A percentile compares a stretch with the other conserved stretches of the same genome.
Evolutionary conservation across 2,329 filamentous ascomycete genomes (phyloP).

Genomic region (Aspergillus sp.): DNA sequence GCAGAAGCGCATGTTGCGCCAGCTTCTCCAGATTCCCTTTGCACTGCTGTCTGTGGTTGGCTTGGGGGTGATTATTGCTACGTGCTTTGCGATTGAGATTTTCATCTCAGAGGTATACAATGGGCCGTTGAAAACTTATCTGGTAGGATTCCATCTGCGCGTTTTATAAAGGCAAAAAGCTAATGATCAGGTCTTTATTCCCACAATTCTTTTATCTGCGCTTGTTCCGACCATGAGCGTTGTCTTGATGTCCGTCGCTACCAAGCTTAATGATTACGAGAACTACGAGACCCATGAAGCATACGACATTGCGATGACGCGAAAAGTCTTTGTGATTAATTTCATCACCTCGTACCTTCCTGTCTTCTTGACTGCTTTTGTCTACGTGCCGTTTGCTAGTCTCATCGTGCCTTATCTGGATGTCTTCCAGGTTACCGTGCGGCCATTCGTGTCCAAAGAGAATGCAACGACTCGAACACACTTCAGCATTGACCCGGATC

Average conservation of each 20-base stretch:
- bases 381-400: slow-evolving; percentile 88
- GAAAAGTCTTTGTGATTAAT: slow-evolving; percentile 95
- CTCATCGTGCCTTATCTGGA: slow-evolving; percentile 82
- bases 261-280: slow-evolving; percentile 70
- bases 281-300: slow-evolving; percentile 87
- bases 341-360: slow-evolving; percentile 95
- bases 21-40: slow-evolving; percentile 83
- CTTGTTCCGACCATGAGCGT: slow-evolving; percentile 72
- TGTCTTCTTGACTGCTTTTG: slow-evolving; percentile 81
- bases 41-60: slow-evolving; percentile 64
- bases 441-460: slow-evolving; percentile 66
- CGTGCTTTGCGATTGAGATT: slow-evolving; percentile 89
- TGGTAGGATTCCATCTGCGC: slow-evolving; percentile 49
- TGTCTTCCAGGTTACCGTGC: slow-evolving; percentile 70
- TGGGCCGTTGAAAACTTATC: slow-evolving; percentile 75
- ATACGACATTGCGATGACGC: slow-evolving; percentile 74
- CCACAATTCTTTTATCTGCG: slow-evolving; percentile 75
- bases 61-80: slow-evolving; percentile 78
- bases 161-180: background rate
- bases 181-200: slow-evolving; percentile 63
- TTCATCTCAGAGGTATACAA: slow-evolving; percentile 94
- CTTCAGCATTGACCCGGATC: slow-evolving; percentile 76
- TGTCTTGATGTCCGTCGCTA: slow-evolving; percentile 73
- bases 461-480: slow-evolving; percentile 54
- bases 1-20: slow-evolving; percentile 66